phyloP scores from a whole-genome alignment of 2,329 filamentous ascomycete species.

The Pestalotiopsis sp. region DNA sequence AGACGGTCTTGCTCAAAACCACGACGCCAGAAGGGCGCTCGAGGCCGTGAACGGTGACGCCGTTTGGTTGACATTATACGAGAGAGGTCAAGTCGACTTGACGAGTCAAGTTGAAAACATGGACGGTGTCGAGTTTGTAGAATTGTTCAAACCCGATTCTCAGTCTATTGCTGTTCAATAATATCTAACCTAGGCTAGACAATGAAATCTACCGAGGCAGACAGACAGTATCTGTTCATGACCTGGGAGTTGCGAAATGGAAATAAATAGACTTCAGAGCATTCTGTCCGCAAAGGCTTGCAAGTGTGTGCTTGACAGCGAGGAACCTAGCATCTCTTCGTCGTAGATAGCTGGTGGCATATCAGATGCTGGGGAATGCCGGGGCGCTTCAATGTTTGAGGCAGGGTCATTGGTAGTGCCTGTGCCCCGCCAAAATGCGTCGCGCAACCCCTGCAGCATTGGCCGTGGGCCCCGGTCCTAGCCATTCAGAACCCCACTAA shows the following conservation, averaged over 20 bases:
- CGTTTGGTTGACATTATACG: constrained; percentile 68
- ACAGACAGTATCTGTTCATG: too few relatives aligned
- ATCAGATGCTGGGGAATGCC: too few relatives aligned
- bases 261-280: too few relatives aligned
- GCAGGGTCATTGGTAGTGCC: not conserved
- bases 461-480: not conserved
- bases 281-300: too few relatives aligned
- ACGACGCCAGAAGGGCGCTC: constrained; percentile 56
- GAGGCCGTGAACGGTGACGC: constrained; percentile 70
- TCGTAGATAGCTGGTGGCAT: too few relatives aligned
- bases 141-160: not conserved
- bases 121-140: not conserved
- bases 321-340: too few relatives aligned
- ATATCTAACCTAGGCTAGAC: not conserved
- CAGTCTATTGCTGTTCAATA: not conserved
- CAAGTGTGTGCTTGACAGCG: too few relatives aligned
- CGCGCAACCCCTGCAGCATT: not conserved
- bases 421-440: not conserved
- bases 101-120: not conserved
- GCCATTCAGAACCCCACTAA: constrained; percentile 1
- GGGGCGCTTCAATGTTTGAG: not conserved
- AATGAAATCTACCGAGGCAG: not conserved
- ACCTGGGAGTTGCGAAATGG: too few relatives aligned
- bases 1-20: constrained; percentile 44
- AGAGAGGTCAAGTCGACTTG: constrained; percentile 40